Evolutionary conservation across 2,329 filamentous ascomycete species (phyloP).

Genomic region (Colletotrichum falcatum): DNA sequence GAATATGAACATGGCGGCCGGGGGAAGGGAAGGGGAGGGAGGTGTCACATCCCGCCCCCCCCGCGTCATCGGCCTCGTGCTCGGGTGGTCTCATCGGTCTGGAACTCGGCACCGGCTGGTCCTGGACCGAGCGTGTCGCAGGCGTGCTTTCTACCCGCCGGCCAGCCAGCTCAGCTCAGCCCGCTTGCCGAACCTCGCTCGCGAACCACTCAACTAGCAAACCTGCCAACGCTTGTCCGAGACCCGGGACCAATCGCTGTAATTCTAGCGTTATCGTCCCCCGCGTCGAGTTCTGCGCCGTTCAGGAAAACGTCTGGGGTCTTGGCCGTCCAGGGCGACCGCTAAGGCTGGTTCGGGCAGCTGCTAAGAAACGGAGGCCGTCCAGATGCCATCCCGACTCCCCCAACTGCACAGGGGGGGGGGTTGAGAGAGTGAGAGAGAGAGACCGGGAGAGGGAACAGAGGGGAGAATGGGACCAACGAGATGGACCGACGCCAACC

Average conservation of each 20-base stretch:
- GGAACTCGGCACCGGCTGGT: constrained; percentile 27
- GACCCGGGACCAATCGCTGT: constrained; percentile 22
- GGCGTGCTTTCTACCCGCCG: neutral
- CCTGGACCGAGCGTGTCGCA: constrained; percentile 3
- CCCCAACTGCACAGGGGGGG: neutral
- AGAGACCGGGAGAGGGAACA: neutral
- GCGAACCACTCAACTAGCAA: neutral
- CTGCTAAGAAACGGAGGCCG: constrained; percentile 11
- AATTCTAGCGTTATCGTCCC: neutral
- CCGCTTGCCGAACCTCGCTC: neutral
- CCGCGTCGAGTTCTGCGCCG: neutral
- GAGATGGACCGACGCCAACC: neutral
- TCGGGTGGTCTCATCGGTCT: constrained; percentile 18
- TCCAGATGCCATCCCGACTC: constrained; percentile 1
- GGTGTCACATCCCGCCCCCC: neutral
- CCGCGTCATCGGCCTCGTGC: constrained; percentile 2
- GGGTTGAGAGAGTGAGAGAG: no score
- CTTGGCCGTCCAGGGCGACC: no score
- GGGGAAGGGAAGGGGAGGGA: no score
- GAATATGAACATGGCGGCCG: neutral
- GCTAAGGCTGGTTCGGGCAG: neutral
- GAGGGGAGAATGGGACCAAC: constrained; percentile 10
- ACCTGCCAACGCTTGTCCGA: neutral
- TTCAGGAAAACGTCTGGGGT: neutral
- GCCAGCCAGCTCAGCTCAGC: neutral